phyloP scores from a whole-genome alignment of 1,284 basidiomycete species.

The Laetiporus sulphureus region DNA sequence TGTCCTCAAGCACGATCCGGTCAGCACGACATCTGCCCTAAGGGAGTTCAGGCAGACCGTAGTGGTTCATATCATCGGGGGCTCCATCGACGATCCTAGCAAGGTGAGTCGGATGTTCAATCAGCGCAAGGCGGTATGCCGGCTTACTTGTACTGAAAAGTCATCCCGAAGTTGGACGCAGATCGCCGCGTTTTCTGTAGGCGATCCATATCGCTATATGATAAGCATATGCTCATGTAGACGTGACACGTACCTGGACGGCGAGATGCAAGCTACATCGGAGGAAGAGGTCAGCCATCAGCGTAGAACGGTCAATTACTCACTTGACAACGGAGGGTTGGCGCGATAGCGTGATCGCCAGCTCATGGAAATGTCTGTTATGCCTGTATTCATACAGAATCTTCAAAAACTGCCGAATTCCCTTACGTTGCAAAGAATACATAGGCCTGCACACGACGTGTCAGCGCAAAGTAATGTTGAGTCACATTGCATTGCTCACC shows the following conservation, averaged over 20 bases:
- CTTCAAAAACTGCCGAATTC: not conserved
- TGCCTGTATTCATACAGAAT: not conserved
- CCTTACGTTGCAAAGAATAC: slow-evolving; percentile 87
- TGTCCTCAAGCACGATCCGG: slow-evolving; percentile 17
- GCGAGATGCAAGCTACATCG: slow-evolving; percentile 81
- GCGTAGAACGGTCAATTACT: too few relatives aligned
- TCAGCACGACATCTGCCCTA: not conserved
- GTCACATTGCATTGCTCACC: slow-evolving; percentile 33
- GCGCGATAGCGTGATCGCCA: slow-evolving; percentile 62
- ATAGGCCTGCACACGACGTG: slow-evolving; percentile 52
- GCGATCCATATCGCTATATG: not conserved
- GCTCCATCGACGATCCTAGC: slow-evolving; percentile 63
- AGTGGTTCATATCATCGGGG: slow-evolving; percentile 52
- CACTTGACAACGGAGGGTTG: slow-evolving; percentile 73
- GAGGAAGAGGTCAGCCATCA: too few relatives aligned
- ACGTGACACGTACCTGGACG: slow-evolving; percentile 54
- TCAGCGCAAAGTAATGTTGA: not conserved
- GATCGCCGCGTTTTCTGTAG: slow-evolving; percentile 46
- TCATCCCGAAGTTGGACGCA: slow-evolving; percentile 53
- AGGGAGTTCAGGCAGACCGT: slow-evolving; percentile 37
- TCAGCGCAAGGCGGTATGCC: slow-evolving; percentile 37
- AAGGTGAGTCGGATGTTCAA: slow-evolving; percentile 36
- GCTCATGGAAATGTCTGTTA: slow-evolving; percentile 64
- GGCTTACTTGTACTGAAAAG: slow-evolving; percentile 74
- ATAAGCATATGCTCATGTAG: too few relatives aligned